phyloP scores from a whole-genome alignment of 116 monocot genomes.

The Cymodocea nodosa region DNA sequence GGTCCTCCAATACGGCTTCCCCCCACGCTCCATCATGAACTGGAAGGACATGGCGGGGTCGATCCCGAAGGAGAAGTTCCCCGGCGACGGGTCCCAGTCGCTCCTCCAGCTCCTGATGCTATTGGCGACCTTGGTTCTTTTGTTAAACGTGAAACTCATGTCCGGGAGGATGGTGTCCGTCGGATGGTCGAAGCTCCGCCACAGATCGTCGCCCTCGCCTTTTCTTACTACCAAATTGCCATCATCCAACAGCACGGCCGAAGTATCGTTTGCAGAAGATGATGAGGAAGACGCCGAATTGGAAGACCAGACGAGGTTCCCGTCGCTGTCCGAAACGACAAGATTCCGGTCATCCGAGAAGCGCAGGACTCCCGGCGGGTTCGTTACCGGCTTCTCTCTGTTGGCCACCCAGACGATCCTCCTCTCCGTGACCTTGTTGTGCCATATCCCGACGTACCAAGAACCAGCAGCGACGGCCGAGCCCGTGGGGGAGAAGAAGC shows the following conservation, averaged over 20 bases:
- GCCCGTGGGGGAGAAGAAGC: conserved; percentile 3
- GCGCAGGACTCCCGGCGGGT: not conserved
- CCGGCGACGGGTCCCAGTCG: conserved; percentile 7
- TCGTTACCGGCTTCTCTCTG: not conserved
- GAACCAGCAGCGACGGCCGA: conserved; percentile 3
- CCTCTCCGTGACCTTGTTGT: not conserved
- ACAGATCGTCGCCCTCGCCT: not conserved
- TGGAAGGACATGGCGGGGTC: conserved; percentile 4
- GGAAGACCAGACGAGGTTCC: not conserved
- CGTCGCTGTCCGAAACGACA: not conserved
- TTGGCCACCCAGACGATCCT: conserved; percentile 14
- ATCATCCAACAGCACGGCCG: conserved; percentile 3
- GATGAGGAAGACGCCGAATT: not conserved
- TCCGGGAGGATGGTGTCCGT: conserved; percentile 5
- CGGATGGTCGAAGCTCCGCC: conserved; percentile 12
- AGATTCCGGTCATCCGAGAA: conserved; percentile 2
- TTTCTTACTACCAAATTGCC: conserved; percentile 5
- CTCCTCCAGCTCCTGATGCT: not conserved
- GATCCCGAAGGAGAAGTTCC: conserved; percentile 16
- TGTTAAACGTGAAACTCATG: conserved; percentile 1
- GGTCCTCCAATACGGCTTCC: conserved; percentile 9
- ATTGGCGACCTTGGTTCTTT: not conserved
- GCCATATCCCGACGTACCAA: conserved; percentile 10
- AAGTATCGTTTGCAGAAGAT: not conserved
- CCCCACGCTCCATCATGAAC: not conserved